phyloP scores from a whole-genome alignment of 352 stramenopile species.

The Porosira glacialis region DNA sequence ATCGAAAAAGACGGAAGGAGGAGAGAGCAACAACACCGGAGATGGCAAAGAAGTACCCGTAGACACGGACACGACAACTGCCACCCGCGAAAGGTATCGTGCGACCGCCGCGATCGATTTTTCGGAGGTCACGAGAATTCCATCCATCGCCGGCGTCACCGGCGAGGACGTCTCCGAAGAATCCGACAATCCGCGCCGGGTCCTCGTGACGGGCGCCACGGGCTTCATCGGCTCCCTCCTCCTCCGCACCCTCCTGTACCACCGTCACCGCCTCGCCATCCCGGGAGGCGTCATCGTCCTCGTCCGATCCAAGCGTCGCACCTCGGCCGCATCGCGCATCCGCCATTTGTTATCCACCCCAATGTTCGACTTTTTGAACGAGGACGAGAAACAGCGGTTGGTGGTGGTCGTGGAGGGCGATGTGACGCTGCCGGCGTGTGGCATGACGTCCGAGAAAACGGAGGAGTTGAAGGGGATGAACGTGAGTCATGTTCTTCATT shows the following conservation, averaged over 20 bases:
- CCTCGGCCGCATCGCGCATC: conserved; percentile 54
- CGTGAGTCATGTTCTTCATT: conserved; percentile 79
- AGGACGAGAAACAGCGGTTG: conserved; percentile 57
- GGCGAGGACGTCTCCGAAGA: no score
- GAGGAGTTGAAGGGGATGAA: conserved; percentile 36
- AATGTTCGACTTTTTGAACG: conserved; percentile 71
- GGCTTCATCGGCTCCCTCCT: conserved; percentile 79
- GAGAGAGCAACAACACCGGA: conserved; percentile 29
- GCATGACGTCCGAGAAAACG: conserved; percentile 46
- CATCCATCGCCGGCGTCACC: no score
- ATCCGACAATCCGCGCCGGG: conserved; percentile 15
- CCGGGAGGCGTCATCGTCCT: conserved; percentile 57
- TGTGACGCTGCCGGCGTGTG: conserved; percentile 54
- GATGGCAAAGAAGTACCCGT: neutral
- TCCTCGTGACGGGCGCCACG: conserved; percentile 75
- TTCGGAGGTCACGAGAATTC: no score
- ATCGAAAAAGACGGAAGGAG: neutral
- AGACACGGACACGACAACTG: no score
- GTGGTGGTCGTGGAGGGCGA: conserved; percentile 72
- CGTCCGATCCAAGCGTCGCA: conserved; percentile 55
- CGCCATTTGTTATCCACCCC: conserved; percentile 46
- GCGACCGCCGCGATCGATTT: no score
- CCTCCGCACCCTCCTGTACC: conserved; percentile 68
- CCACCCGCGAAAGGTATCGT: no score
- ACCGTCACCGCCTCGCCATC: conserved; percentile 54